phyloP scores from a whole-genome alignment of 495 filamentous ascomycete species.

The Tuber umbilicatum region DNA sequence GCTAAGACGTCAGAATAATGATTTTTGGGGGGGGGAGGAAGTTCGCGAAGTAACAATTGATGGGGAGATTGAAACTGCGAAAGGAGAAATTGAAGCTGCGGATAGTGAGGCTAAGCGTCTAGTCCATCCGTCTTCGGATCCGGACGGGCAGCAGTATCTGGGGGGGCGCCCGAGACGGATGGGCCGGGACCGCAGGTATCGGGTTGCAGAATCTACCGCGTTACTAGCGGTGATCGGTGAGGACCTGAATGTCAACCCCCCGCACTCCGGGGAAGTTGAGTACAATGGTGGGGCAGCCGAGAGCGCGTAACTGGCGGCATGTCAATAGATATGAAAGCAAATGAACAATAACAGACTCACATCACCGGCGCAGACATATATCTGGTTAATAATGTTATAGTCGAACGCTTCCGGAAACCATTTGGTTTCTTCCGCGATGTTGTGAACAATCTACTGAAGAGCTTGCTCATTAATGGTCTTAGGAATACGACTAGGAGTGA shows the following conservation, averaged over 20 bases:
- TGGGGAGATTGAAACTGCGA: not conserved
- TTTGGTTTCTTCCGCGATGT: conserved; percentile 80
- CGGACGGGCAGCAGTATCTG: not conserved
- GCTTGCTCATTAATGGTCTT: conserved; percentile 98
- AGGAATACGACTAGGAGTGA: conserved; percentile 93
- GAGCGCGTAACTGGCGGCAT: conserved; percentile 59
- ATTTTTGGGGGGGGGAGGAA: not conserved
- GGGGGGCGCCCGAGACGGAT: not conserved
- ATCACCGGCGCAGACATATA: conserved; percentile 98
- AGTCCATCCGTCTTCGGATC: not conserved
- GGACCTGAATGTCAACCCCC: conserved; percentile 88
- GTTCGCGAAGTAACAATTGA: not conserved
- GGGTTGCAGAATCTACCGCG: no score
- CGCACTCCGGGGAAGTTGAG: conserved; percentile 90
- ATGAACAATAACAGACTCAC: conserved; percentile 42
- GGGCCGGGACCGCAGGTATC: not conserved
- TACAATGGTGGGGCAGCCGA: conserved; percentile 86
- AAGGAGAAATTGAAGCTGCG: not conserved
- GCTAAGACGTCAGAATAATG: not conserved
- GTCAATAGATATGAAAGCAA: conserved; percentile 39
- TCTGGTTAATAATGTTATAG: conserved; percentile 96
- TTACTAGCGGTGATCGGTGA: conserved; percentile 45
- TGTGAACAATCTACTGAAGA: conserved; percentile 91
- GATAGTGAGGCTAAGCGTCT: not conserved
- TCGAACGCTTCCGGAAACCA: conserved; percentile 99